Conservation (phyloP, 257 asterid genomes). For the Plectranthus barbatus region DNA sequence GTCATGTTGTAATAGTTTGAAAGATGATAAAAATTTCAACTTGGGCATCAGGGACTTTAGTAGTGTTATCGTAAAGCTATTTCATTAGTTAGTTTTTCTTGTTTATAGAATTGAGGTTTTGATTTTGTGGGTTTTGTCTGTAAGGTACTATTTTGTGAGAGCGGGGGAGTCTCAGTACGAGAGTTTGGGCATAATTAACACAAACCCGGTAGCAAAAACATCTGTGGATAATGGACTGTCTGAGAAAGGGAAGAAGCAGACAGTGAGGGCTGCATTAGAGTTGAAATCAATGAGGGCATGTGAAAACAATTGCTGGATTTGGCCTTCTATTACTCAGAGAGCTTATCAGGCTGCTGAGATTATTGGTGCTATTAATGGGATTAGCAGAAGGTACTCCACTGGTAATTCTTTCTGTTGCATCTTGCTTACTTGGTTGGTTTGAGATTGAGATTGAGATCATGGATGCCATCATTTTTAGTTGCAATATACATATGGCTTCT, state of each 20-base stretch:
- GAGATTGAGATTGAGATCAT: not conserved
- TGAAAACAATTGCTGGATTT: conserved; percentile 83
- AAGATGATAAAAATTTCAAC: not conserved
- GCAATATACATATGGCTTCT: not conserved
- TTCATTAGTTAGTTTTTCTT: not conserved
- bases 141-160: conserved; percentile 83
- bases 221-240: conserved; percentile 81
- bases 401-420: not conserved
- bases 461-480: not conserved
- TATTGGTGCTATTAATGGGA: conserved; percentile 71
- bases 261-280: conserved; percentile 61
- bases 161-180: conserved; percentile 95
- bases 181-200: conserved; percentile 70
- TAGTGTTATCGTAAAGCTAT: not conserved
- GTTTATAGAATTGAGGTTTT: not conserved
- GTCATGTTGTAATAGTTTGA: not conserved
- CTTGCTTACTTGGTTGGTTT: not conserved
- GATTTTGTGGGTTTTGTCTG: not conserved
- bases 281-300: conserved; percentile 74
- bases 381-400: conserved; percentile 50
- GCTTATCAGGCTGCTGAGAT: conserved; percentile 98
- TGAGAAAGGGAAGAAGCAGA: conserved; percentile 72
- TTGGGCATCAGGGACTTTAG: not conserved
- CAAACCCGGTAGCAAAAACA: conserved; percentile 94
- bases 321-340: conserved; percentile 98